phyloP scores from a whole-genome alignment of 305 asterid genomes.

The Ajuga reptans region DNA sequence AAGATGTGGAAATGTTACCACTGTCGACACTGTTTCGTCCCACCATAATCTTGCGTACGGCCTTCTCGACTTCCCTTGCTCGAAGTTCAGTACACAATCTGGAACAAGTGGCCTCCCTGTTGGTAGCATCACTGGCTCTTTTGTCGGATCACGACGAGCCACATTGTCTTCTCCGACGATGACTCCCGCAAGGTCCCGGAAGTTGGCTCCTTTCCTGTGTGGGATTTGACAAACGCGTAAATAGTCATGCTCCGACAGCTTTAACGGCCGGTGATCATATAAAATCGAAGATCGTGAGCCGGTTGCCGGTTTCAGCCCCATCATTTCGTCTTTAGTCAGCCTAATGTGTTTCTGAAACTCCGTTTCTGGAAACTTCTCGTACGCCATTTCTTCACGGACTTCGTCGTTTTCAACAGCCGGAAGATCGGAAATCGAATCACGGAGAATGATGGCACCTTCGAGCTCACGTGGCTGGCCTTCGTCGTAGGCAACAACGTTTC shows the following conservation, averaged over 20 bases:
- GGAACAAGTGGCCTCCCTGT: constrained; percentile 34
- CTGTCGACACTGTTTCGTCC: constrained; percentile 46
- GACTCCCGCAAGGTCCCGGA: constrained; percentile 40
- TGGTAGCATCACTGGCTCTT: constrained; percentile 38
- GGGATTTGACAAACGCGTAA: constrained; percentile 37
- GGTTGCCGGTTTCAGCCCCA: constrained; percentile 13
- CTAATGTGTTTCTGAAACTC: constrained; percentile 38
- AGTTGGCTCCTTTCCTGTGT: constrained; percentile 43
- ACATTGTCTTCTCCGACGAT: constrained; percentile 37
- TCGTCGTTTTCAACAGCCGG: constrained; percentile 34
- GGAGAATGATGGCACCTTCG: constrained; percentile 31
- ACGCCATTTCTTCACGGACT: constrained; percentile 37
- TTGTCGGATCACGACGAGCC: constrained; percentile 33
- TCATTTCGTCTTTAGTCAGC: constrained; percentile 26
- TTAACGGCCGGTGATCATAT: constrained; percentile 41
- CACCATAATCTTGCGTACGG: constrained; percentile 49
- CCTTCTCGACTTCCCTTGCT: constrained; percentile 34
- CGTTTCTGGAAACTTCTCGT: constrained; percentile 33
- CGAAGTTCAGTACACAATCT: constrained; percentile 23
- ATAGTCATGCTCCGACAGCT: constrained; percentile 31
- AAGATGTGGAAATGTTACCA: constrained; percentile 34
- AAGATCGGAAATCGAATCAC: constrained; percentile 48
- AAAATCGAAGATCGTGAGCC: constrained; percentile 9
- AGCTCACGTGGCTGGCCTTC: constrained; percentile 39
- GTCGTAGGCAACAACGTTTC: constrained; percentile 42